phyloP scores from a whole-genome alignment of 208 protist genomes.

The Phytomonas francai region DNA sequence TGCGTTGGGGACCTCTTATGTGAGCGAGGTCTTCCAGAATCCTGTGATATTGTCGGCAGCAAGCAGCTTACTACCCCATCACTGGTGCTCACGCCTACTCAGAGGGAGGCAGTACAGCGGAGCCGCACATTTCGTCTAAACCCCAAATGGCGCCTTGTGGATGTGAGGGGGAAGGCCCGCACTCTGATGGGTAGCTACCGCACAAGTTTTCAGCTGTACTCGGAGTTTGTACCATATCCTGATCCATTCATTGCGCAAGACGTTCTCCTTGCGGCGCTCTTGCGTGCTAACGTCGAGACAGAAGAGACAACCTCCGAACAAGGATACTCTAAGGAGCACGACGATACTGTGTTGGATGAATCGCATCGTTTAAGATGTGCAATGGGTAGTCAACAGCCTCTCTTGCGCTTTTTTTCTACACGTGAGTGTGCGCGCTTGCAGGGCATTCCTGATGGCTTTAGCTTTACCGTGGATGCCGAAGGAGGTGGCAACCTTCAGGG shows the following conservation, averaged over 20 bases:
- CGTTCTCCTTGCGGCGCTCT: constrained; percentile 4
- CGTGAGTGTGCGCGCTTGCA: constrained; percentile 71
- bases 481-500: not conserved
- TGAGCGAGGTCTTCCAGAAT: not conserved
- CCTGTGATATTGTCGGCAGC: constrained; percentile 9
- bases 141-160: constrained; percentile 38
- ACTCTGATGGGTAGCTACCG: constrained; percentile 65
- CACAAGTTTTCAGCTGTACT: constrained; percentile 63
- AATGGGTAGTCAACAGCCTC: constrained; percentile 6
- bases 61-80: not conserved
- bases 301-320: not conserved
- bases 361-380: not conserved
- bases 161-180: constrained; percentile 36
- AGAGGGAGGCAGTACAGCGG: constrained; percentile 44
- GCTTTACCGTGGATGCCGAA: constrained; percentile 19
- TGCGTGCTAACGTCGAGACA: not conserved
- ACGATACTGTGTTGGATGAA: not conserved
- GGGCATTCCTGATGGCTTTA: constrained; percentile 55
- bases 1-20: constrained; percentile 7
- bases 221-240: constrained; percentile 52
- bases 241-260: constrained; percentile 4
- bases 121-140: constrained; percentile 41
- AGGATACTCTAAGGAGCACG: not conserved
- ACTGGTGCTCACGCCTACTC: constrained; percentile 25
- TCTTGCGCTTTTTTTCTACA: constrained; percentile 54